Percentiles rank a stretch among this genome's conserved stretches.
phyloP scores from a whole-genome alignment of 2,329 filamentous ascomycete genomes.

The Calonectria fujianensis region DNA sequence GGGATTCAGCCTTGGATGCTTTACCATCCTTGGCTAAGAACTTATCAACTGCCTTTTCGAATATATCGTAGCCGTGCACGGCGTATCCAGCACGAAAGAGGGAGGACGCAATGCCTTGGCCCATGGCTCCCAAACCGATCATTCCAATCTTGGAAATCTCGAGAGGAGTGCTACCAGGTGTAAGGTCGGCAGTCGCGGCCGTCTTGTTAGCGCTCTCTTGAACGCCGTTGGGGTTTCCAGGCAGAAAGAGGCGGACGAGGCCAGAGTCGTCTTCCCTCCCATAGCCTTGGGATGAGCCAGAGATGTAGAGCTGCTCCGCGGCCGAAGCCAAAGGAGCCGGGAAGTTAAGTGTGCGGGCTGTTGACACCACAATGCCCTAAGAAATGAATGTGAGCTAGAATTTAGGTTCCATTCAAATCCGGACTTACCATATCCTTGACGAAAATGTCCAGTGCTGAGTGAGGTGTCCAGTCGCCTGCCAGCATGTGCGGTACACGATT shows the following conservation, averaged over 20 bases:
- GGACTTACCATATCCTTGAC: conserved; percentile 59
- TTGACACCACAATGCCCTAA: conserved; percentile 54
- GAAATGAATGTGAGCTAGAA: not conserved
- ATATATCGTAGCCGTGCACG: conserved; percentile 60
- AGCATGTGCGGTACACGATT: conserved; percentile 75
- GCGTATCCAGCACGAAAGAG: conserved; percentile 58
- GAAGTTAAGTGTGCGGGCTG: conserved; percentile 56
- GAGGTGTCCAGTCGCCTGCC: conserved; percentile 64
- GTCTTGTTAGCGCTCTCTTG: conserved; percentile 41
- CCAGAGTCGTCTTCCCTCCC: conserved; percentile 56
- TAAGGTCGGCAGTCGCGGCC: conserved; percentile 35
- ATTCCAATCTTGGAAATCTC: conserved; percentile 59
- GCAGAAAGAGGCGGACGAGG: conserved; percentile 54
- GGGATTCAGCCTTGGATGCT: conserved; percentile 50
- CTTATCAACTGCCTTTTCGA: conserved; percentile 54
- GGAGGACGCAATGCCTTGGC: conserved; percentile 61
- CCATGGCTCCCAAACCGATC: conserved; percentile 63
- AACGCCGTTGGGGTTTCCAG: conserved; percentile 39
- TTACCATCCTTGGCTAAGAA: conserved; percentile 53
- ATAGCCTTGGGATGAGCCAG: conserved; percentile 53
- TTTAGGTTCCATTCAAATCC: not conserved
- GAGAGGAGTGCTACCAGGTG: conserved; percentile 47
- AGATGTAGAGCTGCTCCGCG: conserved; percentile 59
- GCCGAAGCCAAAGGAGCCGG: conserved; percentile 60
- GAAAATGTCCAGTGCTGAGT: conserved; percentile 60